These are phyloP conservation scores for Moesziomyces antarcticus DNA, from an alignment of 1,284 basidiomycete species.

Conservation along the genomic window DNA sequence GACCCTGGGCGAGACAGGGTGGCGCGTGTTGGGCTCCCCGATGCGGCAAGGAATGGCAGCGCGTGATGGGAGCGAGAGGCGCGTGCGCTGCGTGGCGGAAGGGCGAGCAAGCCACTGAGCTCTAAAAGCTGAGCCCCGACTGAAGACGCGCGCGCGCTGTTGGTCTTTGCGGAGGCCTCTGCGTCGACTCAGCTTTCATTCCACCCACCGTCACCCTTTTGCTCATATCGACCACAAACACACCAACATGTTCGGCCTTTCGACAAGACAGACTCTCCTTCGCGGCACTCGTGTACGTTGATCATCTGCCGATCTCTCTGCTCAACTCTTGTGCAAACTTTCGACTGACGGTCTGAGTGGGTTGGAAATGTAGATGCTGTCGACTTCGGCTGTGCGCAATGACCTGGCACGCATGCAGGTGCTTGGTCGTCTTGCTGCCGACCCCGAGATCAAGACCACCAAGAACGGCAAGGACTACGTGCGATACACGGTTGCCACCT, in stretches of 20 bases:
- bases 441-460: conserved; percentile 62
- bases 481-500: conserved; percentile 64
- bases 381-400: conserved; percentile 45
- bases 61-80: too few species aligned
- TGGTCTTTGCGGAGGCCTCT: not conserved
- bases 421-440: conserved; percentile 61
- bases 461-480: conserved; percentile 66
- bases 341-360: not conserved
- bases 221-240: not conserved
- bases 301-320: not conserved
- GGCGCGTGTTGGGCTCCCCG: too few species aligned
- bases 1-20: too few species aligned
- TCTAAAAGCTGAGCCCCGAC: conserved; percentile 9
- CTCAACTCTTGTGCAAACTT: not conserved
- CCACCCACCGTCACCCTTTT: conserved; percentile 2
- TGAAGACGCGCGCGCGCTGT: not conserved
- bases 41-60: too few species aligned
- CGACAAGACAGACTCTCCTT: conserved; percentile 23
- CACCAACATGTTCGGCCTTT: conserved; percentile 19
- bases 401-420: conserved; percentile 64
- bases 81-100: not conserved
- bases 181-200: not conserved
- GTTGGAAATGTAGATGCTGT: conserved; percentile 42
- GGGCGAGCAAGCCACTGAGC: conserved; percentile 18
- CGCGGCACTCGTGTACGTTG: conserved; percentile 28